phyloP scores from a whole-genome alignment of 2,329 filamentous ascomycete genomes.

The Colletotrichum phormii region DNA sequence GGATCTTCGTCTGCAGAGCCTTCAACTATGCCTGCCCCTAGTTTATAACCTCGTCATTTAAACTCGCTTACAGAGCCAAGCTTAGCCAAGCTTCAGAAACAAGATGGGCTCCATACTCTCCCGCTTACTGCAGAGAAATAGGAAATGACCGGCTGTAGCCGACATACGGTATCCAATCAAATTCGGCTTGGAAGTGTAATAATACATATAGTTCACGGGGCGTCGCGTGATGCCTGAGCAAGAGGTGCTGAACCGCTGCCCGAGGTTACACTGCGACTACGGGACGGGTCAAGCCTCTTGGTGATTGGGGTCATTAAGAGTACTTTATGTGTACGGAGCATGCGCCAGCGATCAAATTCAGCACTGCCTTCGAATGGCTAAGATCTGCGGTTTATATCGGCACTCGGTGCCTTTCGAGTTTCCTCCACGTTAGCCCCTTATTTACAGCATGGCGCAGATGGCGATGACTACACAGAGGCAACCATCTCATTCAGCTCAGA shows the following conservation, averaged over 20 bases:
- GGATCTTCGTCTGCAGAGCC: background rate
- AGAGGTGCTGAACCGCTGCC: background rate
- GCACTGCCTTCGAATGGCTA: background rate
- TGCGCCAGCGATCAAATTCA: no score
- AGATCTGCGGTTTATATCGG: background rate
- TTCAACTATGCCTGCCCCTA: background rate
- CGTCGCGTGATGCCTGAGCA: no score
- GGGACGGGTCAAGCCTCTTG: background rate
- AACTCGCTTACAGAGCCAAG: background rate
- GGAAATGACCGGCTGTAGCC: background rate
- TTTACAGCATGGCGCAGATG: background rate
- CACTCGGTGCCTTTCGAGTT: background rate
- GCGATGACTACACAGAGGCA: background rate
- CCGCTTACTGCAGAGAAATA: background rate
- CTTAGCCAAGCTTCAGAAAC: background rate
- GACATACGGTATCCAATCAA: background rate
- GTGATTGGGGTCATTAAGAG: no score
- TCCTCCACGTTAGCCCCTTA: background rate
- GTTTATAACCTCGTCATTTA: background rate
- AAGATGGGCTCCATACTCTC: background rate
- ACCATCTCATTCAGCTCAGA: background rate
- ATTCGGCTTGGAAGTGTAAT: background rate
- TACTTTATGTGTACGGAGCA: no score
- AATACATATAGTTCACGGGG: background rate
- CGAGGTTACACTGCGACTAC: background rate